A percentile compares a stretch with the other conserved stretches of the same genome.
Evolutionary conservation across 2,329 filamentous ascomycete genomes (phyloP).

Genomic region (Samsoniella hepiali): DNA sequence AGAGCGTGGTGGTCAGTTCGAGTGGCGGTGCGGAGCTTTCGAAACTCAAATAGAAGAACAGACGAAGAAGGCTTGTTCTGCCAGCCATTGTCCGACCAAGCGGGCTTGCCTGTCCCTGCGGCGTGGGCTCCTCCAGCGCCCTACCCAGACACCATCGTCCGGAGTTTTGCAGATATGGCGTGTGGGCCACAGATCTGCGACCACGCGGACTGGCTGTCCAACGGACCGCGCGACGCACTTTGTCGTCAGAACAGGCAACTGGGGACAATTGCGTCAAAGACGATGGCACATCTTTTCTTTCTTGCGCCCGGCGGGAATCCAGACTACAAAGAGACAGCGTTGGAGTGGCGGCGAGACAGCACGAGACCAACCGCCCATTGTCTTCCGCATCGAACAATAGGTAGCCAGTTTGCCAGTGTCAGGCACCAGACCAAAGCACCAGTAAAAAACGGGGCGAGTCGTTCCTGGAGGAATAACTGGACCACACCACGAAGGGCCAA

Average conservation of each 20-base stretch:
- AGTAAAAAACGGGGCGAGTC: constrained; percentile 11
- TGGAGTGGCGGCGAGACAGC: neutral
- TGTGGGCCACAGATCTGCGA: constrained; percentile 12
- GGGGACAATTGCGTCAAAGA: neutral
- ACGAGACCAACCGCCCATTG: neutral
- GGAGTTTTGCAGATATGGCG: constrained; percentile 12
- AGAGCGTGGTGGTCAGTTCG: neutral
- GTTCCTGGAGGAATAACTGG: neutral
- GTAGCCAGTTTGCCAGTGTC: neutral
- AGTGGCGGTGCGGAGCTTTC: neutral
- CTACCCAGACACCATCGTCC: neutral
- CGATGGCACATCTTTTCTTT: neutral
- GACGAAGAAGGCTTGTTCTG: constrained; percentile 12
- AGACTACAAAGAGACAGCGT: neutral
- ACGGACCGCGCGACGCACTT: neutral
- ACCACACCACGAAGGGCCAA: neutral
- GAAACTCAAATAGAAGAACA: neutral
- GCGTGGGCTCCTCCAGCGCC: neutral
- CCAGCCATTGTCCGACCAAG: constrained; percentile 7
- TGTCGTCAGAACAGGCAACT: neutral
- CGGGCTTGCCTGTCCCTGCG: neutral
- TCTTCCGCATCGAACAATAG: neutral
- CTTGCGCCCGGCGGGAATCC: neutral
- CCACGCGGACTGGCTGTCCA: neutral
- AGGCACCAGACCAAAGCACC: neutral